These are phyloP conservation scores for Paramarasmius palmivorus DNA, from an alignment of 1,284 basidiomycete species.

Conservation along the genomic window DNA sequence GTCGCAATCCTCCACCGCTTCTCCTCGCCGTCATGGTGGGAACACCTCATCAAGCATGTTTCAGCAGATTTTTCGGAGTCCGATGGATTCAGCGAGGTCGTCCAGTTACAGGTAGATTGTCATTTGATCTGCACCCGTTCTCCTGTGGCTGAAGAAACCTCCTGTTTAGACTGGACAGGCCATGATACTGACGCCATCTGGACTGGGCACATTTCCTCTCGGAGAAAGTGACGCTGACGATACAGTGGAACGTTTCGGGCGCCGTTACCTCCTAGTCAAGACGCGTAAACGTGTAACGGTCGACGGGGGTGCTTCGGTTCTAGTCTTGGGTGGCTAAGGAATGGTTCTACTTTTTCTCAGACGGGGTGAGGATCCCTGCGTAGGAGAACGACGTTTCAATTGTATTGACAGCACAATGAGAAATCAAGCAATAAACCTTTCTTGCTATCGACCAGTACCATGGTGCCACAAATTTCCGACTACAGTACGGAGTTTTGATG, in stretches of 20 bases:
- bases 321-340: conserved; percentile 34
- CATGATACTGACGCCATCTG: conserved; percentile 62
- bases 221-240: neutral
- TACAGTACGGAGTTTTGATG: too few relatives aligned
- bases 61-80: conserved; percentile 56
- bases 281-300: conserved; percentile 58
- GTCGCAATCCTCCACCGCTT: conserved; percentile 69
- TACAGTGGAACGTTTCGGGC: conserved; percentile 41
- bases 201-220: conserved; percentile 40
- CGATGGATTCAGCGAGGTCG: conserved; percentile 67
- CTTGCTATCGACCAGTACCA: too few relatives aligned
- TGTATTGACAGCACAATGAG: too few relatives aligned
- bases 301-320: conserved; percentile 64
- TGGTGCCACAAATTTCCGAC: too few relatives aligned
- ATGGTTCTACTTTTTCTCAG: too few relatives aligned
- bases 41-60: conserved; percentile 66
- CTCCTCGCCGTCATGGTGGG: conserved; percentile 74
- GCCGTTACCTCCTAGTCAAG: conserved; percentile 56
- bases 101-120: conserved; percentile 54
- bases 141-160: neutral
- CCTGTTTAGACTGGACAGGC: conserved; percentile 60
- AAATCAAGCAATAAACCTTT: too few relatives aligned
- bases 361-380: too few relatives aligned
- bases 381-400: too few relatives aligned
- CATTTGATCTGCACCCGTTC: neutral